Conservation (phyloP, 2,329 filamentous ascomycete species). For the Passalora sequoiae region DNA sequence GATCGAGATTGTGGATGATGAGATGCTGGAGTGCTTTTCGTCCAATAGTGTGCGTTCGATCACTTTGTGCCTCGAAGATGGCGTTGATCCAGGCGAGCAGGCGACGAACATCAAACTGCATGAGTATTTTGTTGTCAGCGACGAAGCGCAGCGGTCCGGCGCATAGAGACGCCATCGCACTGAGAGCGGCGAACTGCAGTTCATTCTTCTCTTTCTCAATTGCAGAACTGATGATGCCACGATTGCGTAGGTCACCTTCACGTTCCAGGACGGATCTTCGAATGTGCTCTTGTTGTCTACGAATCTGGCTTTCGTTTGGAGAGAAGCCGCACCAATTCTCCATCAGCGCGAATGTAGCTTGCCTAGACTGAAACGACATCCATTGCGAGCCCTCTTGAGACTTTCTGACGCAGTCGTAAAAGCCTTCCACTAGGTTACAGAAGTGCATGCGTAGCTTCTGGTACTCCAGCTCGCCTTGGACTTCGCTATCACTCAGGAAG, state of each 20-base stretch:
- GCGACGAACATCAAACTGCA: constrained; percentile 86
- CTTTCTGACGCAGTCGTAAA: constrained; percentile 86
- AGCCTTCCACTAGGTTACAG: constrained; percentile 84
- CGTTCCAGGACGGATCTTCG: constrained; percentile 76
- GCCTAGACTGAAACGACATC: constrained; percentile 96
- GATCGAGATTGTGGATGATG: constrained; percentile 83
- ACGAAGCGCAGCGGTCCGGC: constrained; percentile 75
- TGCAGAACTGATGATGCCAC: constrained; percentile 73
- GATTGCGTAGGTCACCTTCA: constrained; percentile 65
- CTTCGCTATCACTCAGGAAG: constrained; percentile 89
- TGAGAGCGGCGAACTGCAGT: constrained; percentile 80
- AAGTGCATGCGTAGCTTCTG: constrained; percentile 88
- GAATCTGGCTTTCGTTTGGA: constrained; percentile 78
- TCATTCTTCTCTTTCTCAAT: constrained; percentile 98
- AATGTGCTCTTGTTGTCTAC: constrained; percentile 79
- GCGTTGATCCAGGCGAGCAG: constrained; percentile 95
- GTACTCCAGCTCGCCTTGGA: constrained; percentile 92
- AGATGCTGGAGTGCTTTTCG: constrained; percentile 82
- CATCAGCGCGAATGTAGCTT: constrained; percentile 94
- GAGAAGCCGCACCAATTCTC: constrained; percentile 99
- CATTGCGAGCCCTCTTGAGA: constrained; percentile 81
- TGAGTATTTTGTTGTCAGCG: constrained; percentile 77
- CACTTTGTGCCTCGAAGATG: constrained; percentile 87
- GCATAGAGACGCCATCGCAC: constrained; percentile 91
- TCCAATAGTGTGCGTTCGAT: constrained; percentile 86